Conservation (phyloP, 805 yeast species). For the Candida glaebosa region DNA sequence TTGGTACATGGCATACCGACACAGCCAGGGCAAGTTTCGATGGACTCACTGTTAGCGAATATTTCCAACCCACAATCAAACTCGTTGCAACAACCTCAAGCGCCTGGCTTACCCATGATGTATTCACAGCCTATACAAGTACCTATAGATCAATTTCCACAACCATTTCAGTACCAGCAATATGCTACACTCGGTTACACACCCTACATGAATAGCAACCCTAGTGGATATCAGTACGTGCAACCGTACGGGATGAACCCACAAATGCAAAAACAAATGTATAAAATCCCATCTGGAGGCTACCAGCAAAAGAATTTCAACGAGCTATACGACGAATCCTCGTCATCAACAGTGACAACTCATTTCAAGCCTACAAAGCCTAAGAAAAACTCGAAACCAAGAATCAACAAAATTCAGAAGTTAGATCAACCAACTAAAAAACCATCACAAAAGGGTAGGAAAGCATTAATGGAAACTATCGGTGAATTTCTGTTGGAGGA, state of each 20-base stretch:
- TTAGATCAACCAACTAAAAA: slow-evolving; percentile 1
- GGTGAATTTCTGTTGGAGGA: slow-evolving; percentile 25
- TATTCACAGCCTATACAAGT: slow-evolving; percentile 3
- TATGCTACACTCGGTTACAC: not conserved
- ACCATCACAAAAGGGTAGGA: not conserved
- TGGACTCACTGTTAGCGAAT: not conserved
- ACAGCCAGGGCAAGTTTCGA: not conserved
- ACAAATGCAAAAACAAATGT: slow-evolving; percentile 1
- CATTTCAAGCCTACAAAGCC: slow-evolving; percentile 35
- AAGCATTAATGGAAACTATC: slow-evolving; percentile 3
- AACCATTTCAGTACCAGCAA: slow-evolving; percentile 1
- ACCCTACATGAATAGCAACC: slow-evolving; percentile 4
- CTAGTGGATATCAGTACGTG: slow-evolving; percentile 2
- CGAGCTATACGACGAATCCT: not conserved
- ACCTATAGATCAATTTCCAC: slow-evolving; percentile 4
- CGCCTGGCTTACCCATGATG: not conserved
- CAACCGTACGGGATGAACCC: not conserved
- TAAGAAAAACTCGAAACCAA: slow-evolving; percentile 33
- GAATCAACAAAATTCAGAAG: slow-evolving; percentile 31
- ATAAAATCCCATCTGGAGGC: not conserved
- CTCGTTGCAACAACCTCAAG: not conserved
- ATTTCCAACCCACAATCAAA: not conserved
- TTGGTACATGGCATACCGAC: not conserved
- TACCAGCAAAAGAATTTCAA: not conserved
- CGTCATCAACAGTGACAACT: not conserved